phyloP scores from a whole-genome alignment of 495 filamentous ascomycete genomes.

The Penicillium canariense region DNA sequence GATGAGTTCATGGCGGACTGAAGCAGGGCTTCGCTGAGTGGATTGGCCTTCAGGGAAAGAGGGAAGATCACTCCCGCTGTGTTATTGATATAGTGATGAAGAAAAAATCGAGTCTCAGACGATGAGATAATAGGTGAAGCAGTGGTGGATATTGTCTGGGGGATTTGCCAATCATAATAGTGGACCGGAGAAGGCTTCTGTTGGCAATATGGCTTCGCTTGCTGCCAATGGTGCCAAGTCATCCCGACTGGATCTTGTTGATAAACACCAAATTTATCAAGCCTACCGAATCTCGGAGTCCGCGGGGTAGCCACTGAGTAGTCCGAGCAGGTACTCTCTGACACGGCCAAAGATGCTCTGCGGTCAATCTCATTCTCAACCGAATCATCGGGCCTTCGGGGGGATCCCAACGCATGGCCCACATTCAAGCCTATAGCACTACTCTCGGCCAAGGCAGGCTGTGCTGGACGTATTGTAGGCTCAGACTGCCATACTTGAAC shows the following conservation, averaged over 20 bases:
- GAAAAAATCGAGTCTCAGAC: slow-evolving; percentile 7
- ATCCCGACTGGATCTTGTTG: neutral
- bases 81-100: slow-evolving; percentile 7
- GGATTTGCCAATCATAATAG: neutral
- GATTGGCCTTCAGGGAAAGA: slow-evolving; percentile 5
- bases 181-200: neutral
- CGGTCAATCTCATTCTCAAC: neutral
- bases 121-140: slow-evolving; percentile 4
- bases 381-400: neutral
- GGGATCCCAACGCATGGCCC: neutral
- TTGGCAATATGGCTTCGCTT: neutral
- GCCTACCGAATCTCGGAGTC: neutral
- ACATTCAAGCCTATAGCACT: neutral
- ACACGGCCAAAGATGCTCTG: neutral
- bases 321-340: neutral
- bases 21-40: slow-evolving; percentile 4
- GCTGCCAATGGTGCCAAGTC: neutral
- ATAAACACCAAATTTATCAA: neutral
- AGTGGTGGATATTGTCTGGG: slow-evolving; percentile 1
- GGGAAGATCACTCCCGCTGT: slow-evolving; percentile 9
- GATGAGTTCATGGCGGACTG: slow-evolving; percentile 3
- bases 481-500: neutral
- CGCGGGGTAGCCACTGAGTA: neutral
- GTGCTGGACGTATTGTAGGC: neutral
- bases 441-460: neutral